Conservation (phyloP, 2,329 filamentous ascomycete species). For the Sporothrix humicola region DNA sequence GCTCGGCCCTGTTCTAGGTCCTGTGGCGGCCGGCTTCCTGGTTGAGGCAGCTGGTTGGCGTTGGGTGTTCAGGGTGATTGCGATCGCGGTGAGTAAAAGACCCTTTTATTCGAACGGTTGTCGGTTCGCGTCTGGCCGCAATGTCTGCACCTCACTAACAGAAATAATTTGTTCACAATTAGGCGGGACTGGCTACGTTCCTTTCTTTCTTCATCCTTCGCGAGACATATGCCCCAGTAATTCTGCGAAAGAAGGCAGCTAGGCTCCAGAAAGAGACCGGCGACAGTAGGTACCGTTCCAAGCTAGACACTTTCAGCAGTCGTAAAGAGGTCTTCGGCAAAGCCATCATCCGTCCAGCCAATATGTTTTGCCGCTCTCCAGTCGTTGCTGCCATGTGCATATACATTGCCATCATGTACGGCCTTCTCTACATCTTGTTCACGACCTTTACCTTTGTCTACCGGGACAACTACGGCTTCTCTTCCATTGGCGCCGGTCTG, state of each 20-base stretch:
- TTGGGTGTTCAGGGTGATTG: conserved; percentile 56
- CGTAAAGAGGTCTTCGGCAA: conserved; percentile 49
- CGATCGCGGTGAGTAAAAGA: conserved; percentile 42
- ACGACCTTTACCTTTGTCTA: conserved; percentile 56
- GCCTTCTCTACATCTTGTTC: conserved; percentile 57
- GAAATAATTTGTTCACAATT: neutral
- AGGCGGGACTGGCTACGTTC: conserved; percentile 44
- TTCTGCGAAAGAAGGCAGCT: conserved; percentile 51
- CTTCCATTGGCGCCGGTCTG: conserved; percentile 49
- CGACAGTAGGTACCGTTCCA: conserved; percentile 59
- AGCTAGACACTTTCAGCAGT: conserved; percentile 52
- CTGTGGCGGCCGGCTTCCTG: conserved; percentile 52
- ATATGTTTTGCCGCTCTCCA: conserved; percentile 53
- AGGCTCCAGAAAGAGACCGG: conserved; percentile 57
- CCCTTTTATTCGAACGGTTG: neutral
- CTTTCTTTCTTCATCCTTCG: conserved; percentile 48
- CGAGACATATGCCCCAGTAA: conserved; percentile 55
- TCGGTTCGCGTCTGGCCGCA: neutral
- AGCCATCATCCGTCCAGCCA: conserved; percentile 53
- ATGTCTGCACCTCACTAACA: neutral
- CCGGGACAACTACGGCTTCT: conserved; percentile 48
- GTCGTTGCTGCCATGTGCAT: conserved; percentile 51
- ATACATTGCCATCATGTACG: conserved; percentile 50
- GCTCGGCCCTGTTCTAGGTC: conserved; percentile 54
- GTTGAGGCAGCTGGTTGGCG: conserved; percentile 52